Base-by-base conservation (phyloP, 2,329 filamentous ascomycete genomes). In the Macrophomina pseudophaseolina region DNA sequence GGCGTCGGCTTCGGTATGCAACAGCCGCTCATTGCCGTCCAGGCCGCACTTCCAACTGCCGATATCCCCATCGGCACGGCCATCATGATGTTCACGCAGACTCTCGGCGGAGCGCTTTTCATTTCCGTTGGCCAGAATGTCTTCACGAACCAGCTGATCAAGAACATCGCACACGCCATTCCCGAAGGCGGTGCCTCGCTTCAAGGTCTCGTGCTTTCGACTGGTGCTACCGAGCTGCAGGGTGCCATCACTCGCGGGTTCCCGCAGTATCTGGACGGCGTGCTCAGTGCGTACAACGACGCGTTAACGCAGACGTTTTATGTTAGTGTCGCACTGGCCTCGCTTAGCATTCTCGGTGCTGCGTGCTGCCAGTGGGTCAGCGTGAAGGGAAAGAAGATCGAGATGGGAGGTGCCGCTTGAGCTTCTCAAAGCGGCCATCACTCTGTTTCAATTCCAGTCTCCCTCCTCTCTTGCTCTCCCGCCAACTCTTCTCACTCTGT, bases 271-370 rank as follows among this genome's bases (percentile, higher is more conserved):
- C 74, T 89, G 4, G 72, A 75, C 1, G 78, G 80, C 0, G 88
- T 93, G 8, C 79, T 88, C 1, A 69, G 80, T 0, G 89, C 88
- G 0, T 92, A 92, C 78, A 91, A 91, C 72, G 74, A 80, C 30
- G 82, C 88, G 0, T 75, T 92, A 44, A 82, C 83, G 1, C 78
- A 83, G 67, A 84, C 84, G 0, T 92, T 90, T 73, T 85, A 86
- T 68, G 85, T 91, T 8, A 84, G 82, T 1, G 79, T 89, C 7
- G 83, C 85, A 1, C 78, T 88, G 72, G 81, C 83, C 0, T 80
- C 80, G 7, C 66, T 89, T 8, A 84, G 82, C 4, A 80, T 90
- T 14, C 44, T 89, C 7, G 88, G 86, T 0, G 81, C 84, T 0
- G 71, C 82, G 0, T 78, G 80, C 6, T 84, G 91, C 70, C 85